Base-by-base conservation (phyloP, 257 asterid genomes). In the Solanum chilense region DNA sequence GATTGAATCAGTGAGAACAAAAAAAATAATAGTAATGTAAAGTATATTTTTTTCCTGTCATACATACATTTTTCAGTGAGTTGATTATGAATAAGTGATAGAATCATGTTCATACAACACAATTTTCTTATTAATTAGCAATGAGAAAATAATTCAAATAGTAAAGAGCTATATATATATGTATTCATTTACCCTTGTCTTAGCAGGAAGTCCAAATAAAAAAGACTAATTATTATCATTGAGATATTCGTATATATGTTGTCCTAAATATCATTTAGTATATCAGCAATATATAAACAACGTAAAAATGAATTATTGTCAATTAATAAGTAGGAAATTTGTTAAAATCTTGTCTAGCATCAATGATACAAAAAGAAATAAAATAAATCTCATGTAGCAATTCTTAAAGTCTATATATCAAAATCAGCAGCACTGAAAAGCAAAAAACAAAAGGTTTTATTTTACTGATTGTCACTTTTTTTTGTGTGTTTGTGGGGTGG, bases 391-490 rank as follows among this genome's bases (percentile, higher is more conserved):
- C 35, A 44, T 25, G 14, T 15, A n/a, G 60, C n/a, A 7, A 76
- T 76, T 76, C 83, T n/a, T n/a, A n/a, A 39, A 41, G 83, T 76
- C 23, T 52, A 52, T 42, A 42, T 42, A 77, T 77, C 62, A 77
- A 77, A 41, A 77, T 25, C 58, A 77, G 14, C 83, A 76, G 37
- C 58, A 76, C 33, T 13, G 83, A 77, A 77, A 77, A 77, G 62
- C 37, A 42, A 42, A 75, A 75, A 76, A 35, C 29, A 73, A 73
- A 73, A 37, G 78, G 31, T 10, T 73, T 29, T 37, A 37, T 73
- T 73, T 73, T 73, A 37, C 5, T 73, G 81, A 37, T 37, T 35
- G 20, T 9, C 25, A 73, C 47, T 20, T 69, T 15, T 69, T 15
- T n/a, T 23, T 7, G 37, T 1, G 5, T 18, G 2, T 2, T 0